Evolutionary conservation across 306 rosid species (phyloP), one percentile per base, ranked within the genome.

Genomic region (Gillenia trifoliata): DNA sequence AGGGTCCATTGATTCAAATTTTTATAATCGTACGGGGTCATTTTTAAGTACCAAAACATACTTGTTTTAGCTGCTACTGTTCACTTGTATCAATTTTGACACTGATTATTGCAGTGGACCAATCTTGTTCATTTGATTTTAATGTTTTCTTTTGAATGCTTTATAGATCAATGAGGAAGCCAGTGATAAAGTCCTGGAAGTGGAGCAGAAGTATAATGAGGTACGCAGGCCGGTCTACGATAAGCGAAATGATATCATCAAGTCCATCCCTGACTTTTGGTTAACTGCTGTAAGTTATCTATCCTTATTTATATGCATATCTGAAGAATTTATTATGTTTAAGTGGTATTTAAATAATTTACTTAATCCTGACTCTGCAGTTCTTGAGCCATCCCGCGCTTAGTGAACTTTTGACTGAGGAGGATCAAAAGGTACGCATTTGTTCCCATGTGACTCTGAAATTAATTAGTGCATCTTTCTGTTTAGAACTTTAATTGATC

Each of bases 231-330:
- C 97, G 0, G 86, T 91, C 29, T 93, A 93, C 11, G 89, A 87
- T 52, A 88, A 83, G 82, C 82, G 98, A 26, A 93, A 89, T 57
- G 96, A 86, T n/a, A 84, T 89, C 16, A 86, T 88, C 78, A 88
- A 87, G 77, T 78, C 96, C 69, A 88, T 93, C 83, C 98, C 98
- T 13, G 94, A 91, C 74, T 93, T 93, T 84, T 93, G 98, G 98
- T 70, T 81, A 26, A 91, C 89, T 54, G 98, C 98, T 76, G 98
- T 93, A 59, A 83, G 97, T 85, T 34, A 62, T 72, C 78, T 75
- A 43, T 36, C 41, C 45, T 43, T 22, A 34, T 45, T n/a, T 50
- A 69, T 43, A 4, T 34, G 49, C 45, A n/a, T 55, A 7, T 29
- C n/a, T 47, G 25, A 64, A 68, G 60, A 16, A 49, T 20, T 49